phyloP scores from a whole-genome alignment of 352 stramenopile species.

The Peronospora farinosa region DNA sequence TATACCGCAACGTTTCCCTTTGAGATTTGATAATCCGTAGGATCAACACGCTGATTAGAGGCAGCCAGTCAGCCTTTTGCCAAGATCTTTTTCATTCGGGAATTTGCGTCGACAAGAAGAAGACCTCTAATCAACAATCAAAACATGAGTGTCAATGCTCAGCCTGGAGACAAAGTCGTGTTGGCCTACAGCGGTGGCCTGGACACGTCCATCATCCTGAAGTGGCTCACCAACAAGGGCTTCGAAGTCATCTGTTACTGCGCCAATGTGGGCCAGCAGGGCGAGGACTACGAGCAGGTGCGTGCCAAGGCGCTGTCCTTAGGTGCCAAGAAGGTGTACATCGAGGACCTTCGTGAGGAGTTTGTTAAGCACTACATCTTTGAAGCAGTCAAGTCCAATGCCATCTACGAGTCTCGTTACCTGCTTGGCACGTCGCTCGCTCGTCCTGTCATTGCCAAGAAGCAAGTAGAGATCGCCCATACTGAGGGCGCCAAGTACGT shows the following conservation, averaged over 20 bases:
- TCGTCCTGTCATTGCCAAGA: conserved; percentile 96
- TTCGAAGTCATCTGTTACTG: conserved; percentile 99
- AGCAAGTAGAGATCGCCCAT: conserved; percentile 91
- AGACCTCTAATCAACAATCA: background rate
- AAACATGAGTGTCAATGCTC: conserved; percentile 65
- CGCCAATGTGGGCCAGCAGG: conserved; percentile 96
- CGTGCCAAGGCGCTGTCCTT: conserved; percentile 85
- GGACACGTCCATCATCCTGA: conserved; percentile 98
- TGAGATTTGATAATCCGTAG: conserved; percentile 1
- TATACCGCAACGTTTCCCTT: background rate
- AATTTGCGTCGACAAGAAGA: conserved; percentile 26
- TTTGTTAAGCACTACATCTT: conserved; percentile 95
- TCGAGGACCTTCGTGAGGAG: conserved; percentile 95
- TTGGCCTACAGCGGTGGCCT: conserved; percentile 96
- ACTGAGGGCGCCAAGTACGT: conserved; percentile 90
- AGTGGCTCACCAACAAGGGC: conserved; percentile 97
- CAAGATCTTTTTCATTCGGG: conserved; percentile 32
- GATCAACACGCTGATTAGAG: conserved; percentile 30
- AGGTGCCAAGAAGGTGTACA: conserved; percentile 87
- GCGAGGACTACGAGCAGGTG: conserved; percentile 92
- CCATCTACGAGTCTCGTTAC: conserved; percentile 97
- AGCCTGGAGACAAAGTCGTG: conserved; percentile 88
- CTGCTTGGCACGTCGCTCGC: conserved; percentile 96
- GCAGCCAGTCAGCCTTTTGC: conserved; percentile 9
- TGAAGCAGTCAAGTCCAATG: conserved; percentile 92